phyloP scores from a whole-genome alignment of 805 yeast genomes.

The Candida saitoana region DNA sequence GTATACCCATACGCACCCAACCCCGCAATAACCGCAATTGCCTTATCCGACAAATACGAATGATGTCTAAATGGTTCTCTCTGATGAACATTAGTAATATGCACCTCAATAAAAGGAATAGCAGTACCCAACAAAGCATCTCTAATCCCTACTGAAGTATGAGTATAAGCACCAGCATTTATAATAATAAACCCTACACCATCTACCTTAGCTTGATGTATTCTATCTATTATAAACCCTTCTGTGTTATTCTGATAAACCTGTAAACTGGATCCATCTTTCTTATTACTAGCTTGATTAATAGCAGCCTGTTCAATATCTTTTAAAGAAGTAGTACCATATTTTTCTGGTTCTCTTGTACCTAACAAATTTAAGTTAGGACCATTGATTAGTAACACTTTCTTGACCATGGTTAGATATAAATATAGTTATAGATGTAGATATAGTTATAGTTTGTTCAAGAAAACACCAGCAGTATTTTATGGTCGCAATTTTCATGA shows the following conservation, averaged over 20 bases:
- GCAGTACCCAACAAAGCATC: conserved; percentile 47
- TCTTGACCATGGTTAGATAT: conserved; percentile 29
- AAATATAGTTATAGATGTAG: too few species aligned
- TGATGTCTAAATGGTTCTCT: conserved; percentile 50
- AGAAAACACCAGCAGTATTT: too few species aligned
- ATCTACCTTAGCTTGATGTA: conserved; percentile 43
- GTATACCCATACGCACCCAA: conserved; percentile 42
- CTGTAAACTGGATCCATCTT: conserved; percentile 28
- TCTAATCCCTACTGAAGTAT: conserved; percentile 47
- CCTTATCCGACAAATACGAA: conserved; percentile 46
- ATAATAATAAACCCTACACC: conserved; percentile 44
- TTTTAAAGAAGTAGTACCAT: conserved; percentile 42
- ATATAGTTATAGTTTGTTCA: too few species aligned
- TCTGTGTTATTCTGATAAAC: conserved; percentile 44
- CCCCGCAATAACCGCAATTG: conserved; percentile 42
- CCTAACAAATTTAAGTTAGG: conserved; percentile 50
- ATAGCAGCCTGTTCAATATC: conserved; percentile 42
- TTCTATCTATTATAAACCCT: conserved; percentile 44
- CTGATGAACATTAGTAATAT: conserved; percentile 49
- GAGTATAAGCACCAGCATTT: conserved; percentile 53
- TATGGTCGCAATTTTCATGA: not conserved
- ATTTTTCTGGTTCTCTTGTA: conserved; percentile 46
- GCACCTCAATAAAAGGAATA: conserved; percentile 48
- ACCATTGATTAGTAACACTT: conserved; percentile 46
- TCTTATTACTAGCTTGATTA: conserved; percentile 24